A percentile compares a stretch with the other conserved stretches of the same genome.
Conservation (phyloP, 208 protist species). For the Borovskyia barvae region DNA sequence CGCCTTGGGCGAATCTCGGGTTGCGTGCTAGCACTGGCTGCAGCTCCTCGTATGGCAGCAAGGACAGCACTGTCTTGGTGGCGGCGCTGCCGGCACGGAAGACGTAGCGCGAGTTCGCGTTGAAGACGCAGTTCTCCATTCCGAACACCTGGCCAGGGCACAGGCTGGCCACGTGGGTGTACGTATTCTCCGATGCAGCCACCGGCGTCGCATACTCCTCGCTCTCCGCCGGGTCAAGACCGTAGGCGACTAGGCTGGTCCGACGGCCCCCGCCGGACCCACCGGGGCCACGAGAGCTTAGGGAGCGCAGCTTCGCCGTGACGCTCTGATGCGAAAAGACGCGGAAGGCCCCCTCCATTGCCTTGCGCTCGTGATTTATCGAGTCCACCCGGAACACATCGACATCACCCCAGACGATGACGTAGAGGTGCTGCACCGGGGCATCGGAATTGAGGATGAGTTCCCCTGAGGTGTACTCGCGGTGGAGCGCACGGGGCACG, state of each 20-base stretch:
- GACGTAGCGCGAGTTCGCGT: constrained; percentile 39
- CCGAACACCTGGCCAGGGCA: constrained; percentile 68
- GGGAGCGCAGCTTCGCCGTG: not conserved
- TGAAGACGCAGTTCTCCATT: constrained; percentile 68
- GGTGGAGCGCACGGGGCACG: constrained; percentile 43
- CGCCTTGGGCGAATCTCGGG: constrained; percentile 60
- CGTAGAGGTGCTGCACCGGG: constrained; percentile 45
- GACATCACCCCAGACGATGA: constrained; percentile 72
- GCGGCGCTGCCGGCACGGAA: constrained; percentile 51
- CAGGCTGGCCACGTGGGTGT: constrained; percentile 57
- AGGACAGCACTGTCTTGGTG: constrained; percentile 56
- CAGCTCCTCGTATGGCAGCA: constrained; percentile 55
- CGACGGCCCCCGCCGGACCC: not conserved
- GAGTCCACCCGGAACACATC: constrained; percentile 58
- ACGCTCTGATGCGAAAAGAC: constrained; percentile 18
- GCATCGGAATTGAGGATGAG: constrained; percentile 37
- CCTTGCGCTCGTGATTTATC: constrained; percentile 21
- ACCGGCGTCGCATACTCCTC: constrained; percentile 9
- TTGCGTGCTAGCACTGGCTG: constrained; percentile 40
- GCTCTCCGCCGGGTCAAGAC: not conserved
- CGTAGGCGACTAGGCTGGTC: constrained; percentile 7
- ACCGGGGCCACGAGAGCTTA: not conserved
- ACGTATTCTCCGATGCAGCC: constrained; percentile 20
- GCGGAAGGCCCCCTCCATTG: constrained; percentile 30
- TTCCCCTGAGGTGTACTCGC: constrained; percentile 68